Percentiles rank a stretch among this genome's conserved stretches.
phyloP scores from a whole-genome alignment of 2,329 filamentous ascomycete genomes.

The Fusarium coicis region DNA sequence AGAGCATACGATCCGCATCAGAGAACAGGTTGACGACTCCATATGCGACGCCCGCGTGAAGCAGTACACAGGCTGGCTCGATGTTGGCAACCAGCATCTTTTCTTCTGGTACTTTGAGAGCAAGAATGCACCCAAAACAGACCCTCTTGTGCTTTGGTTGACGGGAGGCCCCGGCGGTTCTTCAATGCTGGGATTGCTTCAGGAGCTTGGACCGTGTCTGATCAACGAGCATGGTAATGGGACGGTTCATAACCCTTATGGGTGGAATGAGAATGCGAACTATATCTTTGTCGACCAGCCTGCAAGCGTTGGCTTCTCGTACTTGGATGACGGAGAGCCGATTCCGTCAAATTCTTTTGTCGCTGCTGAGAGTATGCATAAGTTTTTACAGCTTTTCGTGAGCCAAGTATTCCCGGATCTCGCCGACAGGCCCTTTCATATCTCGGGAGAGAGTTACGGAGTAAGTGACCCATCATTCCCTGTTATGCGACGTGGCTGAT shows the following conservation, averaged over 20 bases:
- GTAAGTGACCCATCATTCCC: neutral
- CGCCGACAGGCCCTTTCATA: conserved; percentile 19
- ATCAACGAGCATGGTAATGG: conserved; percentile 26
- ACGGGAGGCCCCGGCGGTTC: conserved; percentile 34
- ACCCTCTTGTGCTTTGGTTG: conserved; percentile 36
- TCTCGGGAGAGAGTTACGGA: conserved; percentile 36
- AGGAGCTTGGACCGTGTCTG: conserved; percentile 33
- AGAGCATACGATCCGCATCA: conserved; percentile 31
- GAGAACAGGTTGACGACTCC: conserved; percentile 17
- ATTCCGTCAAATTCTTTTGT: conserved; percentile 30
- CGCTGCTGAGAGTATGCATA: conserved; percentile 30
- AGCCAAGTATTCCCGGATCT: conserved; percentile 23
- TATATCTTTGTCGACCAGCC: conserved; percentile 40
- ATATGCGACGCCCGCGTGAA: conserved; percentile 36
- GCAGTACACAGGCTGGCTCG: conserved; percentile 37
- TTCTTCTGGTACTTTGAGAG: conserved; percentile 43
- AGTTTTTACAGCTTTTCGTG: conserved; percentile 33
- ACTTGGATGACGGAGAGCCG: conserved; percentile 27
- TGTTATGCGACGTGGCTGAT: neutral
- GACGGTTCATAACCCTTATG: conserved; percentile 27
- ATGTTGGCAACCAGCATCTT: conserved; percentile 27
- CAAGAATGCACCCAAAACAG: conserved; percentile 14
- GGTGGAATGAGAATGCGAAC: conserved; percentile 35
- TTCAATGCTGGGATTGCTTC: conserved; percentile 31
- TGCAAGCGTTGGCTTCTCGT: conserved; percentile 36